Percentiles rank a stretch among this genome's conserved stretches.
Conservation (phyloP, 192 early-diverging fungal species). For the Phycomyces nitens region DNA sequence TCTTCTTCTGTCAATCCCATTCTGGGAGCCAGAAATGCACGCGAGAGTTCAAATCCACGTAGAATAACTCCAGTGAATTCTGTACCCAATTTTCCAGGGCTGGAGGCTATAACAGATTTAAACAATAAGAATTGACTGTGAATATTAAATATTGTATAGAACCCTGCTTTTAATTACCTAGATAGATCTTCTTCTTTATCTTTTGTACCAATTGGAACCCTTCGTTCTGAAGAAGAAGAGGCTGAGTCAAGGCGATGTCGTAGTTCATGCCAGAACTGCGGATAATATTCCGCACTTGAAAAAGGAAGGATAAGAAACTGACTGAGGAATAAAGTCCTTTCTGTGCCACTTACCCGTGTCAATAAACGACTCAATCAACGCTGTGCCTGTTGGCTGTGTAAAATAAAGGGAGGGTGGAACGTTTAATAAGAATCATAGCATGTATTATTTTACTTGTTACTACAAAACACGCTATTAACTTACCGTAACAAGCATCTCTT, state of each 20-base stretch:
- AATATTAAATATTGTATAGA: background rate
- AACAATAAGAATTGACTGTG: background rate
- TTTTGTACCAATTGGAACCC: slow-evolving; percentile 13
- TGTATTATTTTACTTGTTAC: background rate
- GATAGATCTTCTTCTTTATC: slow-evolving; percentile 14
- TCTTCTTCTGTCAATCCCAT: slow-evolving; percentile 14
- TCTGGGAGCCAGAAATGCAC: slow-evolving; percentile 5
- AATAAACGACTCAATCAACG: slow-evolving; percentile 23
- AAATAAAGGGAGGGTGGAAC: background rate
- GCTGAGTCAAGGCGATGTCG: slow-evolving; percentile 12
- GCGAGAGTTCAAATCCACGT: slow-evolving; percentile 4
- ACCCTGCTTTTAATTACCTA: slow-evolving; percentile 1
- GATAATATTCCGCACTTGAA: slow-evolving; percentile 10
- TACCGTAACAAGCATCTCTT: slow-evolving; percentile 13
- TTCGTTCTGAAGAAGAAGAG: background rate
- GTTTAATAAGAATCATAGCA: background rate
- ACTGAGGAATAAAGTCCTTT: background rate
- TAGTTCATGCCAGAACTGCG: background rate
- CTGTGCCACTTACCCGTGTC: slow-evolving; percentile 10
- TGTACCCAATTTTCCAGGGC: slow-evolving; percentile 7
- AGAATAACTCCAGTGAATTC: slow-evolving; percentile 8
- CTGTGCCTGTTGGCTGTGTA: slow-evolving; percentile 14
- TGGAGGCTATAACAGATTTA: slow-evolving; percentile 2
- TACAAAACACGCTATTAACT: background rate
- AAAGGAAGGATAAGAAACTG: slow-evolving; percentile 1